phyloP scores from a whole-genome alignment of 768 basidiomycete species.

The Phanerodontia chrysosporium region DNA sequence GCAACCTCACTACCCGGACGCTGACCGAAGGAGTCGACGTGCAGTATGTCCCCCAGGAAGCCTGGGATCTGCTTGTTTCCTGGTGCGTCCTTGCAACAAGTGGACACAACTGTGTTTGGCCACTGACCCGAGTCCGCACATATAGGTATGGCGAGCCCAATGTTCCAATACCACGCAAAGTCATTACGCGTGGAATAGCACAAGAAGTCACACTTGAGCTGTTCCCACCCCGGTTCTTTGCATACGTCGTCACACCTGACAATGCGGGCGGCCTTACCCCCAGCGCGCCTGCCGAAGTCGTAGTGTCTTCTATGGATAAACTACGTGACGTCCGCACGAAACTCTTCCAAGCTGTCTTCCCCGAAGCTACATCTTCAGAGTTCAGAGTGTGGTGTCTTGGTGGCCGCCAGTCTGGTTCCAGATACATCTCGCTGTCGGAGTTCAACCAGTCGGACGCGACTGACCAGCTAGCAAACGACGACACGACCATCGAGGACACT shows the following conservation, averaged over 20 bases:
- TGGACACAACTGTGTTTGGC: too few species aligned
- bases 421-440: neutral
- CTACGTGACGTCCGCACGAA: constrained; percentile 11
- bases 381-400: neutral
- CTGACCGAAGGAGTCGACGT: constrained; percentile 59
- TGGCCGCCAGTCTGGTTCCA: neutral
- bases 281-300: constrained; percentile 8
- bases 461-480: constrained; percentile 33
- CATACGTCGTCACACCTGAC: constrained; percentile 22
- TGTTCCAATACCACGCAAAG: constrained; percentile 57
- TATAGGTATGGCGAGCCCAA: constrained; percentile 70
- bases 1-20: constrained; percentile 41
- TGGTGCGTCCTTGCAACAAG: constrained; percentile 74
- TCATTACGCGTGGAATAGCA: constrained; percentile 54
- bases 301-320: constrained; percentile 18
- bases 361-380: constrained; percentile 11
- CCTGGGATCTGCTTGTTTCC: constrained; percentile 61
- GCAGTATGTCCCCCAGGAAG: constrained; percentile 68
- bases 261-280: neutral
- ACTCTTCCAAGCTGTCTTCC: constrained; percentile 12
- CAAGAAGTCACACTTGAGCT: constrained; percentile 62
- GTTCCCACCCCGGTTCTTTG: constrained; percentile 60
- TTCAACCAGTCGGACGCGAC: neutral
- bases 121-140: neutral
- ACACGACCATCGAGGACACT: constrained; percentile 48